Evolutionary conservation across 805 yeast species (phyloP).

Genomic region (Zygoascus ofunaensis): DNA sequence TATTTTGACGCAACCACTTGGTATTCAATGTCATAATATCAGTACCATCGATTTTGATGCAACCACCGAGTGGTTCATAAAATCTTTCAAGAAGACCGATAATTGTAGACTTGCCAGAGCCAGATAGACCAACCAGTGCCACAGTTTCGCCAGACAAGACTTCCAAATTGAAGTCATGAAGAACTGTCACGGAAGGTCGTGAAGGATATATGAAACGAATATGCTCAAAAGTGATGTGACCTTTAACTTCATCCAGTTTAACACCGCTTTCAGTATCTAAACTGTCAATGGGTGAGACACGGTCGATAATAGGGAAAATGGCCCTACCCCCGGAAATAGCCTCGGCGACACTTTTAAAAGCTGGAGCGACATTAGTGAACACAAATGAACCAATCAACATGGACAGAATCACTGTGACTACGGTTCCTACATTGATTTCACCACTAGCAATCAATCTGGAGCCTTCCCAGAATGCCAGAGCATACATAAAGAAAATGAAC

Average conservation of each 20-base stretch:
- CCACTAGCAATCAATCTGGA: conserved; percentile 31
- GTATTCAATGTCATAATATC: conserved; percentile 67
- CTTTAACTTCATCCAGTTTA: conserved; percentile 28
- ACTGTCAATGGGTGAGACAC: conserved; percentile 33
- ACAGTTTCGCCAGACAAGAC: conserved; percentile 86
- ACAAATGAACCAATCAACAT: conserved; percentile 36
- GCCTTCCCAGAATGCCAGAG: conserved; percentile 37
- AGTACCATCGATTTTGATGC: conserved; percentile 73
- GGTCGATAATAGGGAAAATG: conserved; percentile 36
- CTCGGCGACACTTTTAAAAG: conserved; percentile 29
- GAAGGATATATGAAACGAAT: conserved; percentile 82
- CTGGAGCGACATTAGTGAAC: conserved; percentile 35
- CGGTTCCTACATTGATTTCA: conserved; percentile 26
- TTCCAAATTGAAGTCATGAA: conserved; percentile 63
- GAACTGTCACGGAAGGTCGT: conserved; percentile 70
- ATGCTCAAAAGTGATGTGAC: conserved; percentile 72
- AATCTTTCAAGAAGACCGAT: conserved; percentile 78
- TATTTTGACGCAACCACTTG: conserved; percentile 60
- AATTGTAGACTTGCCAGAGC: conserved; percentile 91
- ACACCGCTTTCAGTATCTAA: conserved; percentile 22
- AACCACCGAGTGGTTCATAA: conserved; percentile 69
- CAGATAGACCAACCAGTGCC: conserved; percentile 94
- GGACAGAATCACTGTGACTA: conserved; percentile 32
- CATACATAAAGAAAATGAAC: conserved; percentile 30
- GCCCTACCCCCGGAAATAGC: conserved; percentile 35